phyloP scores from a whole-genome alignment of 2,329 filamentous ascomycete species.

The Clarireedia hainanense region DNA sequence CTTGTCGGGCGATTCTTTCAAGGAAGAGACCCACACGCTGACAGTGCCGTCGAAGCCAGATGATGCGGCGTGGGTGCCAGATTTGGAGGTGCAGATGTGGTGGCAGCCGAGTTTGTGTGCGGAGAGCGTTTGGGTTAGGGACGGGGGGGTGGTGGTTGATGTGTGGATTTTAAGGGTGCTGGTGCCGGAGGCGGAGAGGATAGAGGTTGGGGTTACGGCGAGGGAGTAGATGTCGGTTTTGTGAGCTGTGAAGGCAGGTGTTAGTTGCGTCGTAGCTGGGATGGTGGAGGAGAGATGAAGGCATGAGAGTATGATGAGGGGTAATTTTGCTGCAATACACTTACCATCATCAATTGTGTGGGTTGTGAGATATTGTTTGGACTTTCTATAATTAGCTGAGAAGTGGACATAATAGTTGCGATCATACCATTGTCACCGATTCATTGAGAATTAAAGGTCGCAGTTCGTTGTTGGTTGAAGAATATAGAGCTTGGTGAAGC shows the following conservation, averaged over 20 bases:
- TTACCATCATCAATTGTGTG: slow-evolving; percentile 83
- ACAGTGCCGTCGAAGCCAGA: slow-evolving; percentile 86
- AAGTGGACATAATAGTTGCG: slow-evolving; percentile 1
- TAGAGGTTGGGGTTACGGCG: slow-evolving; percentile 62
- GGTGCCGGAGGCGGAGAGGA: slow-evolving; percentile 80
- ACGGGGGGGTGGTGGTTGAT: slow-evolving; percentile 62
- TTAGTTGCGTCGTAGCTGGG: slow-evolving; percentile 13
- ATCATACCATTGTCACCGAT: slow-evolving; percentile 26
- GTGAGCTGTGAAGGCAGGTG: slow-evolving; percentile 53
- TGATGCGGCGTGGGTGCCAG: slow-evolving; percentile 68
- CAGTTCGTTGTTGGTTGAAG: slow-evolving; percentile 2
- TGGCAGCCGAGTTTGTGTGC: slow-evolving; percentile 85
- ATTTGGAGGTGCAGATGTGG: slow-evolving; percentile 65
- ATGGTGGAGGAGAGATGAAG: neutral
- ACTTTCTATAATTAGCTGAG: slow-evolving; percentile 46
- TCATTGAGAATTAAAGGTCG: slow-evolving; percentile 7
- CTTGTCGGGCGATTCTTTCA: slow-evolving; percentile 34
- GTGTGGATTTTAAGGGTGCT: slow-evolving; percentile 76
- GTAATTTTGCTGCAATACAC: slow-evolving; percentile 21
- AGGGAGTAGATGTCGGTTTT: slow-evolving; percentile 77
- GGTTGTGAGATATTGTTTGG: slow-evolving; percentile 94
- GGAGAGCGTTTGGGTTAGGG: slow-evolving; percentile 70
- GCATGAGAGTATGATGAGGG: slow-evolving; percentile 6
- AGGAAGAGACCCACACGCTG: slow-evolving; percentile 63
- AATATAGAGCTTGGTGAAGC: neutral